phyloP scores from a whole-genome alignment of 208 protist species.

The Acanthamoeba divionensis region DNA sequence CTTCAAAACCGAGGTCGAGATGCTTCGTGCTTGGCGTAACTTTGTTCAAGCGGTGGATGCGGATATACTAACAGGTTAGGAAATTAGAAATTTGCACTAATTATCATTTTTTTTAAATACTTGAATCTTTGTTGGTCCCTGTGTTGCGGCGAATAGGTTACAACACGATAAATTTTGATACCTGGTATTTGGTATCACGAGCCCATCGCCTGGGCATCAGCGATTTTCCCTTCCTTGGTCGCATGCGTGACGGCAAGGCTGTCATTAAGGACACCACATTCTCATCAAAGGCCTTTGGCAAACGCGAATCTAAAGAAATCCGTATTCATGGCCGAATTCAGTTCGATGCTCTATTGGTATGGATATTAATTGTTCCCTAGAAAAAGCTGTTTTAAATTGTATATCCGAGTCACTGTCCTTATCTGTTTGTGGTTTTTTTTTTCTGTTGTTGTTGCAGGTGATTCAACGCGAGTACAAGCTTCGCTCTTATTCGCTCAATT shows the following conservation, averaged over 20 bases:
- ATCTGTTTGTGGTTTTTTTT: background rate
- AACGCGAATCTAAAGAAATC: slow-evolving; percentile 96
- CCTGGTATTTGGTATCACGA: slow-evolving; percentile 97
- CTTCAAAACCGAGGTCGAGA: slow-evolving; percentile 60
- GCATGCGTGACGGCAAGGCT: background rate
- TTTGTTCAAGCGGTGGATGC: slow-evolving; percentile 85
- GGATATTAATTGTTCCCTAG: no score
- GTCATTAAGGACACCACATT: slow-evolving; percentile 93
- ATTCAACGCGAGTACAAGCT: slow-evolving; percentile 98
- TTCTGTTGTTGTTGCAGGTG: slow-evolving; percentile 65
- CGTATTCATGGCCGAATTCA: slow-evolving; percentile 93
- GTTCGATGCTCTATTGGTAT: slow-evolving; percentile 88
- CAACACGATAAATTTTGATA: slow-evolving; percentile 99
- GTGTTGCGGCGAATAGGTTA: no score
- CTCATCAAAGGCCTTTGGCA: slow-evolving; percentile 96
- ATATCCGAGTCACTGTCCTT: background rate
- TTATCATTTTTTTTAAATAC: background rate
- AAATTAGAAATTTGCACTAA: background rate
- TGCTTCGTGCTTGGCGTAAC: slow-evolving; percentile 79
- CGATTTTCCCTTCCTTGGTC: slow-evolving; percentile 49
- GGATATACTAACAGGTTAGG: slow-evolving; percentile 84
- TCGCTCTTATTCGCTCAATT: slow-evolving; percentile 98
- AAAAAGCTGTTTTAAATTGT: no score
- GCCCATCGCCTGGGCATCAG: slow-evolving; percentile 83
- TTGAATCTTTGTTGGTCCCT: slow-evolving; percentile 92